These are phyloP conservation scores for Talaromyces sp. DNA, from an alignment of 2,329 filamentous ascomycete genomes.

Conservation along the genomic window DNA sequence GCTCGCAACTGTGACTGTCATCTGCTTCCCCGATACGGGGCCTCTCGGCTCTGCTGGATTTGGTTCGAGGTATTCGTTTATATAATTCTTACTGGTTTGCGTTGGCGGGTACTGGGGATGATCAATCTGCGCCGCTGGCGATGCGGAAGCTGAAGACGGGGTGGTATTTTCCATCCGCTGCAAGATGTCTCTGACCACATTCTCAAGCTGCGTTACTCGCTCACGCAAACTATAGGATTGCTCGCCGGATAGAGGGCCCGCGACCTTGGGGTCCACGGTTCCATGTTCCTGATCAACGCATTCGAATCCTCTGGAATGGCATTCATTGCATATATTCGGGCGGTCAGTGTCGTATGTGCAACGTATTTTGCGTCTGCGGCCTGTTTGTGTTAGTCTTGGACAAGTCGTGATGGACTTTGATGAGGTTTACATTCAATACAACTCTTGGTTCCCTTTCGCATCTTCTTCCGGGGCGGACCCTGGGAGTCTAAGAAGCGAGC, in stretches of 20 bases:
- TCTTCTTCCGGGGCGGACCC: conserved; percentile 39
- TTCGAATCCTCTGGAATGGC: conserved; percentile 35
- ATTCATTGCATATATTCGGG: conserved; percentile 39
- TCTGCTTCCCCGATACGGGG: background rate
- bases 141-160: conserved; percentile 2
- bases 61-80: background rate
- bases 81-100: conserved; percentile 14
- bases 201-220: conserved; percentile 37
- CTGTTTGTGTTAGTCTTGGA: conserved; percentile 19
- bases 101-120: conserved; percentile 15
- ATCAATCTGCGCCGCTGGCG: background rate
- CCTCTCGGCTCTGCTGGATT: background rate
- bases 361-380: conserved; percentile 42
- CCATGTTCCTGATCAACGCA: conserved; percentile 42
- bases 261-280: conserved; percentile 22
- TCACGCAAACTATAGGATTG: conserved; percentile 38
- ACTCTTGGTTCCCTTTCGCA: conserved; percentile 44
- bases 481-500: conserved; percentile 23
- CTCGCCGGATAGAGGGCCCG: conserved; percentile 22
- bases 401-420: background rate
- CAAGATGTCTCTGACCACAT: conserved; percentile 33
- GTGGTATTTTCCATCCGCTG: conserved; percentile 17
- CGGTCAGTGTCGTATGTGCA: conserved; percentile 37
- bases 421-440: conserved; percentile 37
- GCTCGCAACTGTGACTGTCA: conserved; percentile 1